Evolutionary conservation across 208 protist species (phyloP), one percentile per base, ranked within the genome.

Genomic region (Porcisia hertigi): DNA sequence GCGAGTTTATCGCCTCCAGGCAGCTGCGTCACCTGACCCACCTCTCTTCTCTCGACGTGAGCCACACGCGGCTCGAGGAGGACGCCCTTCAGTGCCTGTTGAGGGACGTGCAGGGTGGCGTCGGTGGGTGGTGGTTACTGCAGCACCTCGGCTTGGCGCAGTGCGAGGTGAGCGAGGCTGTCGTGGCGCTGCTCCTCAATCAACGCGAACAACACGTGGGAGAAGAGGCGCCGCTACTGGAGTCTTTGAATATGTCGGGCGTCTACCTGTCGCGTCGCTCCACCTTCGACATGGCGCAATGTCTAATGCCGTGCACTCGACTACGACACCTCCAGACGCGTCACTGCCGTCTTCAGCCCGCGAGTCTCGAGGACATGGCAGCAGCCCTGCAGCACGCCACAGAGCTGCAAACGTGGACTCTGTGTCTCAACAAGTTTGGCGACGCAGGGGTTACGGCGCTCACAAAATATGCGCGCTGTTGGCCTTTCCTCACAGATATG

Each of bases 101-200:
- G 58, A 54, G 57, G n/a, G 74, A 80, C 23, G 75, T 92, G 69
- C 64, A 71, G 23, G 47, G 52, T 14, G 78, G 79, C 34, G 62
- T 85, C 25, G 86, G 88, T 64, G 88, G 91, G 52, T 95, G 91
- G 91, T 82, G 84, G 73, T 75, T 66, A 12, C 80, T 95, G 63
- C 81, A 57, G 55, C 65, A 75, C 25, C 80, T 95, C n/a, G 85
- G 82, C 12, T 75, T 95, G 52, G 76, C 86, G 16, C 84, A 92
- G 76, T 90, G 83, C 36, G 72, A 85, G 12, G 36, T 95, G 25
- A 86, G 72, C 23, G 79, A 84, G 36, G 86, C 79, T 58, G 86
- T 74, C 1, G 53, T 90, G 25, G 34, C 57, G 62, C 70, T 82
- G 5, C 71, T 93, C 64, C 71, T 67, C 54, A 39, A 62, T 11